These are phyloP conservation scores for Vigna angularis DNA, from an alignment of 306 rosid species.

Conservation along the genomic window DNA sequence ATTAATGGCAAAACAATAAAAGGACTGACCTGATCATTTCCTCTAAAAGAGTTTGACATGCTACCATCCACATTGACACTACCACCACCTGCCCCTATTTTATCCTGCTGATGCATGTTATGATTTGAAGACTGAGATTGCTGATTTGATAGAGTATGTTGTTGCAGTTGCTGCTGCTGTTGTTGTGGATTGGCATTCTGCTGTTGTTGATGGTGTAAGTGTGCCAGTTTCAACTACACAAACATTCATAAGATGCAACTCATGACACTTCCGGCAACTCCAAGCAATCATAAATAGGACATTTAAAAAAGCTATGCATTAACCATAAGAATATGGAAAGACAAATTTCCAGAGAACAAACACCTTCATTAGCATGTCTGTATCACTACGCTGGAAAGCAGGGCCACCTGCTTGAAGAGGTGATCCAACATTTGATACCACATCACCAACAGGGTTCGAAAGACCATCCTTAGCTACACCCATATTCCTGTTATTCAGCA, in stretches of 20 bases:
- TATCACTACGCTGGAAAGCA: conserved; percentile 75
- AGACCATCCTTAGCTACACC: conserved; percentile 76
- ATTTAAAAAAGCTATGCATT: conserved; percentile 27
- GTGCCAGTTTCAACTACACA: conserved; percentile 86
- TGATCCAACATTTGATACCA: conserved; percentile 79
- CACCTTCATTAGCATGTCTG: conserved; percentile 87
- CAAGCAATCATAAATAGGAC: conserved; percentile 14
- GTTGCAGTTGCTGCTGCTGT: conserved; percentile 84
- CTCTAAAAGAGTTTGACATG: conserved; percentile 92
- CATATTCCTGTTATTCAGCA: conserved; percentile 68
- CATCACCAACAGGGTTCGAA: conserved; percentile 83
- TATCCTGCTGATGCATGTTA: conserved; percentile 87
- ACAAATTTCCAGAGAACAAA: conserved; percentile 31
- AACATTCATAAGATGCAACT: conserved; percentile 40
- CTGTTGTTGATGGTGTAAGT: conserved; percentile 74
- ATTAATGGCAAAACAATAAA: conserved; percentile 14
- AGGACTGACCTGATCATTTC: conserved; percentile 93
- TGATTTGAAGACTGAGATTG: conserved; percentile 85
- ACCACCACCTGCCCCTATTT: conserved; percentile 78
- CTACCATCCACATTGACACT: conserved; percentile 82
- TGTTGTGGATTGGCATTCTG: conserved; percentile 75
- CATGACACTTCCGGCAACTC: conserved; percentile 3
- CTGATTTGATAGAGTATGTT: conserved; percentile 84
- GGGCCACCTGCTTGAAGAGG: conserved; percentile 88
- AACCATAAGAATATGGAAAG: conserved; percentile 38